A percentile compares a stretch with the other conserved stretches of the same genome.
Conservation (phyloP, 441 rosid species). For the Erysimum pusillum region DNA sequence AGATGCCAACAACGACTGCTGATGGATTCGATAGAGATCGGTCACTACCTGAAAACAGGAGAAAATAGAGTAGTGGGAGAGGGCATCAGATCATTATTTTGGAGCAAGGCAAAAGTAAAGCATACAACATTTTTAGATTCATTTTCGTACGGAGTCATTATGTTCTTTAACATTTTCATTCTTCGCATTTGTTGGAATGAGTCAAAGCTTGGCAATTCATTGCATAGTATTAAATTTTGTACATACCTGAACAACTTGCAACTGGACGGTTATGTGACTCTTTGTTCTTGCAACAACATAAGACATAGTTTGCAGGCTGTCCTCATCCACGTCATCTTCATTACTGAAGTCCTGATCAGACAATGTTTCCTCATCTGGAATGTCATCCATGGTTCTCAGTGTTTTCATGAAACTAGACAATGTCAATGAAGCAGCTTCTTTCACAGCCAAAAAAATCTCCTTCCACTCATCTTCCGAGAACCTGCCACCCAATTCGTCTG, state of each 20-base stretch:
- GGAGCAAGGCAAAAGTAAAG: constrained; percentile 13
- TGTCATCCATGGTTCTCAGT: constrained; percentile 76
- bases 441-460: constrained; percentile 68
- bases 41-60: constrained; percentile 69
- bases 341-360: constrained; percentile 68
- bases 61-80: constrained; percentile 22
- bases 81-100: constrained; percentile 1
- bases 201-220: constrained; percentile 33
- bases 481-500: constrained; percentile 71
- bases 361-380: constrained; percentile 65
- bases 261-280: constrained; percentile 84
- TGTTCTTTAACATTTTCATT: background rate
- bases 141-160: background rate
- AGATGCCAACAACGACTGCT: constrained; percentile 58
- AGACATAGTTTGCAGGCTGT: constrained; percentile 79
- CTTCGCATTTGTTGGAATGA: constrained; percentile 17
- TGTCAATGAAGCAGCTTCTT: constrained; percentile 74
- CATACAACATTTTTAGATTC: constrained; percentile 6
- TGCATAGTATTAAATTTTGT: constrained; percentile 27
- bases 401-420: constrained; percentile 77
- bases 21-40: constrained; percentile 67
- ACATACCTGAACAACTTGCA: constrained; percentile 78
- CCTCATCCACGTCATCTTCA: constrained; percentile 81
- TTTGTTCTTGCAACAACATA: constrained; percentile 87
- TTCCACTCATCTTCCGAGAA: constrained; percentile 89